Conservation (phyloP, 169 alveolate species). For the Cryptosporidium felis region DNA sequence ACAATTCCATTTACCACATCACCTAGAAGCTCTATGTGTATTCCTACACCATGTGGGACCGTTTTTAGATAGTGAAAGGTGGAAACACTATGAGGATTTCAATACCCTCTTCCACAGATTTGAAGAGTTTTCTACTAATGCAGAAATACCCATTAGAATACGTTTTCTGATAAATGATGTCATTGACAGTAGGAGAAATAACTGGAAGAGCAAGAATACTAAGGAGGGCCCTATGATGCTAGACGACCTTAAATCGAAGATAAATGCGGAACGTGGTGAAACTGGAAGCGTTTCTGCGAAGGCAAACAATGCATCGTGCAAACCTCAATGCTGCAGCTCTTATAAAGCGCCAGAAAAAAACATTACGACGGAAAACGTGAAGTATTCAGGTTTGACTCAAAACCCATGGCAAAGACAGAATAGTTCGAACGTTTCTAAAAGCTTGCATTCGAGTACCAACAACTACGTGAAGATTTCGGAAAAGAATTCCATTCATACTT, state of each 20-base stretch:
- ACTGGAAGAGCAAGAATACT: constrained; percentile 81
- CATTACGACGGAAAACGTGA: not conserved
- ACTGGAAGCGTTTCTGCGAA: not conserved
- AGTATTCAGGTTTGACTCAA: not conserved
- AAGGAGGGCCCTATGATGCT: constrained; percentile 73
- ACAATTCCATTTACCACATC: constrained; percentile 80
- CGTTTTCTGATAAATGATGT: constrained; percentile 85
- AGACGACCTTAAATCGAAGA: constrained; percentile 58
- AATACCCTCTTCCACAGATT: constrained; percentile 78
- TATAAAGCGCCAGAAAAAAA: not conserved
- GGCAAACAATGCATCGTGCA: not conserved
- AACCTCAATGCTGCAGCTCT: too few species aligned
- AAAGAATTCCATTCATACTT: too few species aligned
- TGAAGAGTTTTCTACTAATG: constrained; percentile 80
- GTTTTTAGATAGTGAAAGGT: constrained; percentile 79
- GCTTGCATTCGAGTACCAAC: not conserved
- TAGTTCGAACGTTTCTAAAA: not conserved
- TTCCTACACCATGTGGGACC: constrained; percentile 87
- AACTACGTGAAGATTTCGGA: not conserved
- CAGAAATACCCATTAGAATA: constrained; percentile 80
- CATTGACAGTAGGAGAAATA: constrained; percentile 82
- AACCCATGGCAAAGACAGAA: constrained; percentile 11
- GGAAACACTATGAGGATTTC: constrained; percentile 80
- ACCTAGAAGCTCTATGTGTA: constrained; percentile 85
- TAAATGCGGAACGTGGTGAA: constrained; percentile 69